Evolutionary conservation across 192 early-diverging fungal genomes (phyloP), one percentile per base, ranked within the genome.

Genomic region (Umbelopsis isabellina): DNA sequence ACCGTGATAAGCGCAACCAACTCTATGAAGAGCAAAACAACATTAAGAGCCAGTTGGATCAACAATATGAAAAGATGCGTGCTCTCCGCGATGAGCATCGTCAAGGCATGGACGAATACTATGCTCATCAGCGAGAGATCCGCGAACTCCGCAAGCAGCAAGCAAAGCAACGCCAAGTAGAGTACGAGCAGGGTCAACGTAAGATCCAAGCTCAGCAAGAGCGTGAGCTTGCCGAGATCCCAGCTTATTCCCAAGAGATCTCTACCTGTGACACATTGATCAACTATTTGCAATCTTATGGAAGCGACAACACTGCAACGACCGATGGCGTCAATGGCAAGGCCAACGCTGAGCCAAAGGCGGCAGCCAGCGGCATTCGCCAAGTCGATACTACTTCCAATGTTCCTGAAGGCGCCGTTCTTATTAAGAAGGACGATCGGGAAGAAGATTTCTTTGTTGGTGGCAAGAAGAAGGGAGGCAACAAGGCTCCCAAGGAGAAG

Each of bases 231-330:
- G 96, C 96, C 46, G 90, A 94, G 66, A 80, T 93, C 30, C 94
- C 94, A 35, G 95, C 96, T 7, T 98, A 88, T 83, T 82, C 88
- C 55, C 84, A 85, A 74, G 96, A 98, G 78, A 96, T 98, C 73
- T 74, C 83, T 77, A 86, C 83, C 53, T 96, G 94, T 85, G 89
- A 90, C 67, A 88, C 86, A 64, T 82, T 98, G 55, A 89, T 95
- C 71, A 81, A 83, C 33, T 92, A 92, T 74, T 85, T 98, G 72
- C 71, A 86, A 49, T 77, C 78, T 37, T 79, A 81, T 37, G 68
- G 75, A 37, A 79, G 68, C 13, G 75, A 79, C 30, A 78, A 78
- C 67, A 82, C 73, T 61, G 73, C 78, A 67, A 72, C 81, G 44
- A 75, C 74, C 9, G 77, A 84, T 67, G 69, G 71, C 67, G 68